Base-by-base conservation (phyloP, 1,284 basidiomycete species). In the Sanghuangporus weigelae region DNA sequence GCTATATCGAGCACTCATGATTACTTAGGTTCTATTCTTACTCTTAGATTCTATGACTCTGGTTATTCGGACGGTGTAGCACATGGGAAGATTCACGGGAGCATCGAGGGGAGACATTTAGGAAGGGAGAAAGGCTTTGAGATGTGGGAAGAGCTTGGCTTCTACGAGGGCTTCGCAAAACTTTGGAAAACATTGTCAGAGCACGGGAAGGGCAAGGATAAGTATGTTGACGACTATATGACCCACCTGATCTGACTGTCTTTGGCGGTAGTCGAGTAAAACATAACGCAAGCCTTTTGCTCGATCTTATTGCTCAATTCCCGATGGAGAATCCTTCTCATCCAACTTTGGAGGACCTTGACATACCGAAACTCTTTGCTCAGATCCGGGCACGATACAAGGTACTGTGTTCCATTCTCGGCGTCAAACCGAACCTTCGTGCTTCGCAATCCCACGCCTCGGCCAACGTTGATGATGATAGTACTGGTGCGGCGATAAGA, bases 121-220 rank as follows among this genome's bases (percentile, higher is more conserved):
- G 96, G 96, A 0, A 83, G 87, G 66, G 89, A 94, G 71, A 96
- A 98, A 72, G 94, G 93, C 0, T 98, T 90, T 74, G 94, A 96
- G 76, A 86, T 98, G 73, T 98, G 96, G 95, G 95, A 97, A 74
- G 96, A 98, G 74, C 82, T 98, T 6, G 95, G 92, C 1, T 98
- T 90, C 72, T 96, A 96, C 72, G 84, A 93, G 70, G 96, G 95
- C 2, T 90, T 90, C 71, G 92, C 93, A 3, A 67, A 71, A 59
- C 82, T 89, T 64, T 97, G 92, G 90, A 73, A 78, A 60, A 77
- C 78, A 0, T 72, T 87, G 60, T 78, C 77, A 49, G 70, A 73
- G 23, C 73, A 72, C 55, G 77, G 78, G 58, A 74, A 76, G 55
- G 71, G 71, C 19, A 71, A 71, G 14, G 79, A 84, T 65, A 81